Evolutionary conservation across 352 stramenopile genomes (phyloP), one percentile per base, ranked within the genome.

Genomic region (Pythium brassicae): DNA sequence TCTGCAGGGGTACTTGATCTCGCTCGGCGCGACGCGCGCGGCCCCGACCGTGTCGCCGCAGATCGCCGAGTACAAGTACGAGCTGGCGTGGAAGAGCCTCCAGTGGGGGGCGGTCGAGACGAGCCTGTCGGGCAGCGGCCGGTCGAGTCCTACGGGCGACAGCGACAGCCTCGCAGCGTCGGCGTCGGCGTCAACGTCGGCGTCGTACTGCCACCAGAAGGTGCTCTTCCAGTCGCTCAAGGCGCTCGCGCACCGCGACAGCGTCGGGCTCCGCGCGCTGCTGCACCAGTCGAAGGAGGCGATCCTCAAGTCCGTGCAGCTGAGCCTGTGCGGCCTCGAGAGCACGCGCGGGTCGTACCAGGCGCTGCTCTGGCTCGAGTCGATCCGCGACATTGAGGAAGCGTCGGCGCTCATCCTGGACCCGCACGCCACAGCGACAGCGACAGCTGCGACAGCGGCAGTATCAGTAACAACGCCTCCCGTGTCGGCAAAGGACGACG

Each of bases 21-120:
- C 71, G 6, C 32, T 68, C 22, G 25, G n/a, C 11, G 40, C 47
- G 44, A 53, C 47, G 44, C 25, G 9, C 25, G 35, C 32, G 14
- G 32, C 32, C 32, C 32, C 6, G 32, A 37, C 32, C 14, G 45
- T 57, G 22, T 63, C 60, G 1, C 22, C 53, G 14, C 60, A 63
- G 61, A 52, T 76, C 11, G 57, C 74, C 12, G 72, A 91, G 42
- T 71, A 88, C 59, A 79, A 82, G 27, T 95, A 87, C 56, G 74
- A 92, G 53, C 60, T 89, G 22, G 82, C 83, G 1, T 95, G 86
- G 86, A 89, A 86, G 48, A 82, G 59, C 34, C 59, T 91, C 57
- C 83, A 93, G 59, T 95, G 86, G 86, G 68, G 82, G 25, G 61
- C 60, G 7, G 52, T 76, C n/a, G 64, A 66, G 19, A 65, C 76